Conservation (phyloP, 129 eudicot genomes). For the Flaveria brownii region DNA sequence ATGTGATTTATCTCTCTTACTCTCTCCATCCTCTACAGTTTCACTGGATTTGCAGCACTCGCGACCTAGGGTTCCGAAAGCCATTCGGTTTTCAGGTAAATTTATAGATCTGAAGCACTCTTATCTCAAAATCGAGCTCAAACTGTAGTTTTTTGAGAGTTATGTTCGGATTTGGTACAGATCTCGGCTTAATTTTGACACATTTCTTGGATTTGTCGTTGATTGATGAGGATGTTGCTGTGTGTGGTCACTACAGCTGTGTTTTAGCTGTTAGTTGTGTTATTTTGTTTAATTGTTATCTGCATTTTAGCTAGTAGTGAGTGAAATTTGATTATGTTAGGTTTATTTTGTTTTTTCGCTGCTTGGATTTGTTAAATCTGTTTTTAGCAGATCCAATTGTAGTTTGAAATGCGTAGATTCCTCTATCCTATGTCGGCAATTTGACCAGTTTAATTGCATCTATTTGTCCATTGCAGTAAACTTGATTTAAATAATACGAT, state of each 20-base stretch:
- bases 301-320: constrained; percentile 6
- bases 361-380: constrained; percentile 8
- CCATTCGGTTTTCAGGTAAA: constrained; percentile 38
- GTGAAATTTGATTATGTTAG: not conserved
- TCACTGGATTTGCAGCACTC: constrained; percentile 31
- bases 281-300: not conserved
- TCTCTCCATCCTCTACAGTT: constrained; percentile 17
- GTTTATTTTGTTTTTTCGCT: not conserved
- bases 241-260: not conserved
- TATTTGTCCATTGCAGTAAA: not conserved
- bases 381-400: constrained; percentile 26
- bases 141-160: not conserved
- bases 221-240: not conserved
- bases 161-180: constrained; percentile 15
- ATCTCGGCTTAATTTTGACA: constrained; percentile 22
- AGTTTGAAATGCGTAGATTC: constrained; percentile 16
- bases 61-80: constrained; percentile 36
- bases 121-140: constrained; percentile 12
- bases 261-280: not conserved
- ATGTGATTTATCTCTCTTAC: not conserved
- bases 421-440: constrained; percentile 7
- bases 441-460: not conserved
- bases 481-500: not conserved
- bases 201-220: constrained; percentile 16
- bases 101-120: constrained; percentile 60